A percentile compares a stretch with the other conserved stretches of the same genome.
phyloP scores from a whole-genome alignment of 2,329 filamentous ascomycete genomes.

The Alternaria viburni region DNA sequence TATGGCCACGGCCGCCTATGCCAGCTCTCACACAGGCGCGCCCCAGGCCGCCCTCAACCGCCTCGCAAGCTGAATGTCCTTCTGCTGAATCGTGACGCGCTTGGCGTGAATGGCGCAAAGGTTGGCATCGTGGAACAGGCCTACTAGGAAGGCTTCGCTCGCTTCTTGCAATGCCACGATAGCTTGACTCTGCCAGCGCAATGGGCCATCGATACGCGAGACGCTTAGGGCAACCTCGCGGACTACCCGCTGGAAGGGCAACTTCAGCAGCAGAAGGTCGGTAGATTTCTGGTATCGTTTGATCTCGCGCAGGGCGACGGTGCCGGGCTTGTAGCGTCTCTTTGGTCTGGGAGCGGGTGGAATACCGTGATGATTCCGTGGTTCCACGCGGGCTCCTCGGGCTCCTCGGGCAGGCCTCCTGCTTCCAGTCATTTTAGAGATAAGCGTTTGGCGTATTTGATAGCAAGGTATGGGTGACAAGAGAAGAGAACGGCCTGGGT shows the following conservation, averaged over 20 bases:
- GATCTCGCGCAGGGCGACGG: slow-evolving; percentile 97
- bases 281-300: slow-evolving; percentile 98
- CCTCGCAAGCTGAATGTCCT: slow-evolving; percentile 96
- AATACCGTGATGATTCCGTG: not conserved
- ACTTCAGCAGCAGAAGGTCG: slow-evolving; percentile 94
- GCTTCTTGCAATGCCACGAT: slow-evolving; percentile 98
- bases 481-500: not conserved
- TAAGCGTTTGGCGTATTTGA: not conserved
- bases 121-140: slow-evolving; percentile 98
- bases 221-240: slow-evolving; percentile 71
- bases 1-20: not conserved
- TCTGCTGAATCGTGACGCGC: slow-evolving; percentile 97
- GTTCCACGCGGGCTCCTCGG: not conserved
- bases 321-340: slow-evolving; percentile 63
- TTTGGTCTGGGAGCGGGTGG: slow-evolving; percentile 38
- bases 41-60: slow-evolving; percentile 81
- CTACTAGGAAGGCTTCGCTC: slow-evolving; percentile 97
- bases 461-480: not conserved
- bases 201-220: slow-evolving; percentile 74
- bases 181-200: slow-evolving; percentile 89
- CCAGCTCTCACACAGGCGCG: slow-evolving; percentile 35
- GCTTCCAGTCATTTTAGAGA: not conserved
- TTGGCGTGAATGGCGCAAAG: slow-evolving; percentile 98
- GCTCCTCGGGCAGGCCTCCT: not conserved
- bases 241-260: slow-evolving; percentile 89